A percentile compares a stretch with the other conserved stretches of the same genome.
phyloP scores from a whole-genome alignment of 202 grass and related monocot genomes.

The Schoenoplectus tabernaemontani region DNA sequence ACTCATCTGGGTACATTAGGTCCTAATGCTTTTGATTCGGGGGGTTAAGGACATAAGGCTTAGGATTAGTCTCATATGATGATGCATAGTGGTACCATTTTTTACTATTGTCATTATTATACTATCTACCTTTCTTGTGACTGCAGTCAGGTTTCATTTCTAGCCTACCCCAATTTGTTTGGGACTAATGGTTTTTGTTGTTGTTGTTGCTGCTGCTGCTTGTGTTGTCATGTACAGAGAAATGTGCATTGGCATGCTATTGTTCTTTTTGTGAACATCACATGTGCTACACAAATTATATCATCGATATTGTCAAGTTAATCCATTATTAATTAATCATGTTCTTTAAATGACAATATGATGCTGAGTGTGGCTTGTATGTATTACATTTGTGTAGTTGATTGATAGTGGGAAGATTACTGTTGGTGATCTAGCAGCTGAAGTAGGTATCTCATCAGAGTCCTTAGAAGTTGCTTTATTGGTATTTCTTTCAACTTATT shows the following conservation, averaged over 20 bases:
- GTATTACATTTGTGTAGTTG: constrained; percentile 45
- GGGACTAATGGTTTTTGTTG: too few relatives aligned
- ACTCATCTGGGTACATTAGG: not conserved
- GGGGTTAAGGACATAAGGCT: too few relatives aligned
- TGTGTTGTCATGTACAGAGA: too few relatives aligned
- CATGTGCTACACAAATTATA: not conserved
- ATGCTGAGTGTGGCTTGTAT: constrained; percentile 10
- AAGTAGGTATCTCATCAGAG: constrained; percentile 83
- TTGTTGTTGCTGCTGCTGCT: too few relatives aligned
- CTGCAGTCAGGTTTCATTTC: too few relatives aligned
- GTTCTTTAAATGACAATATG: not conserved
- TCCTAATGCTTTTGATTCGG: too few relatives aligned
- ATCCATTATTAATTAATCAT: not conserved
- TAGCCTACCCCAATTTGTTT: too few relatives aligned
- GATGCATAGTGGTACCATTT: too few relatives aligned
- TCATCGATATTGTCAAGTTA: not conserved
- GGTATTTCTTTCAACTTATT: constrained; percentile 38
- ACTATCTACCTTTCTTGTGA: too few relatives aligned
- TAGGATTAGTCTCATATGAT: too few relatives aligned
- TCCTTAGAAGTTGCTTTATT: constrained; percentile 89
- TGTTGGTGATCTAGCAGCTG: constrained; percentile 76
- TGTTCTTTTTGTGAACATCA: not conserved
- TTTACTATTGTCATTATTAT: too few relatives aligned
- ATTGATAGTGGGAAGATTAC: constrained; percentile 70
- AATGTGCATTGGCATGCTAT: not conserved